Conservation (phyloP, 1,139 yeast species). For the Protomyces arabidopsidicola region DNA sequence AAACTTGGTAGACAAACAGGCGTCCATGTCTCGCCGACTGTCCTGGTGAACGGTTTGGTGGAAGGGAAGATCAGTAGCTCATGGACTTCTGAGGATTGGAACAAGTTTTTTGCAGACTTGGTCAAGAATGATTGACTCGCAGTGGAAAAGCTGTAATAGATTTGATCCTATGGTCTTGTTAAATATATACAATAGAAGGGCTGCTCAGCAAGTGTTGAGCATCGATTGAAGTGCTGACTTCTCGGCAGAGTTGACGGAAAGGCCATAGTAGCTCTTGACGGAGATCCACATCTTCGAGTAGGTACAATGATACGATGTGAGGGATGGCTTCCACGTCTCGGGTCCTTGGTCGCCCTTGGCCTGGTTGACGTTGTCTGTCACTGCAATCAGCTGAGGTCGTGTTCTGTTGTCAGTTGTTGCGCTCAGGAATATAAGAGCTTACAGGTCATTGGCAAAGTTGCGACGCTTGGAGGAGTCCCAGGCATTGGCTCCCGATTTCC, state of each 20-base stretch:
- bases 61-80: constrained; percentile 35
- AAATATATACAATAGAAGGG: background rate
- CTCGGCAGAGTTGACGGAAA: background rate
- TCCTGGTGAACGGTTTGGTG: constrained; percentile 62
- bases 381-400: background rate
- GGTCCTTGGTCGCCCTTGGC: background rate
- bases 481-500: background rate
- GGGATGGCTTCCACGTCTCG: background rate
- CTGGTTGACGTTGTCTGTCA: background rate
- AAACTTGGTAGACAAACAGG: constrained; percentile 59
- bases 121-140: background rate
- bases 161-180: background rate
- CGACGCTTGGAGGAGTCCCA: background rate
- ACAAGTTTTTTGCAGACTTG: constrained; percentile 13
- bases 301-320: background rate
- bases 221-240: background rate
- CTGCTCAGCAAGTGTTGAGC: background rate
- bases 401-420: background rate
- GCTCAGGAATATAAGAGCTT: no score
- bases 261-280: background rate
- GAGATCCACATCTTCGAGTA: background rate
- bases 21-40: constrained; percentile 82
- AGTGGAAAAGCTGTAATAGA: no score
- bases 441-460: background rate
- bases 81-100: constrained; percentile 34